phyloP scores from a whole-genome alignment of 257 asterid genomes.

The Nicotiana tomentosiformis region DNA sequence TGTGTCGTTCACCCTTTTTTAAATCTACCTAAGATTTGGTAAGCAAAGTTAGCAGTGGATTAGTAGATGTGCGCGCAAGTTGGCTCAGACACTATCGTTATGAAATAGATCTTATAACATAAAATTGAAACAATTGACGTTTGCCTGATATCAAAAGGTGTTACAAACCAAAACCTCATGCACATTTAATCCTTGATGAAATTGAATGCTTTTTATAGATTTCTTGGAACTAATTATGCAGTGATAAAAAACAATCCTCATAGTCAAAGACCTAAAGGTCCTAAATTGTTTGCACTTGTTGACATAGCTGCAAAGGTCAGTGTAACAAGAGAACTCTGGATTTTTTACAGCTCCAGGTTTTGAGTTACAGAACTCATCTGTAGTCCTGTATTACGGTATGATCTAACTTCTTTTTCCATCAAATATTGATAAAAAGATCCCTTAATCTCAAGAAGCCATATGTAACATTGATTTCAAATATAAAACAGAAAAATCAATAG shows the following conservation, averaged over 20 bases:
- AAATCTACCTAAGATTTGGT: neutral
- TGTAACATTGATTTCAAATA: neutral
- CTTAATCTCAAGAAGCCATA: neutral
- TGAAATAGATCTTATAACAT: no score
- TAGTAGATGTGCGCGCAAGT: neutral
- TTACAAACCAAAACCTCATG: neutral
- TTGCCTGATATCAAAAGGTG: neutral
- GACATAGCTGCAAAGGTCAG: neutral
- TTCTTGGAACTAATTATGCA: neutral
- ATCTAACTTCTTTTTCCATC: neutral
- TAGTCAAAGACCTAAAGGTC: neutral
- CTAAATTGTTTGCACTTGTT: neutral
- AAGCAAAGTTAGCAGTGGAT: neutral
- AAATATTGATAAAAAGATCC: neutral
- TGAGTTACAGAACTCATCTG: neutral
- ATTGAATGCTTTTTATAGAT: neutral
- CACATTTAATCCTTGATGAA: neutral
- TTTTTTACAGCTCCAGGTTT: neutral
- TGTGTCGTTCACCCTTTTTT: neutral
- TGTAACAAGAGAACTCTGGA: neutral
- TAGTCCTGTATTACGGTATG: neutral
- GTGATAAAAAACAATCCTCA: neutral
- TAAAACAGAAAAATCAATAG: neutral
- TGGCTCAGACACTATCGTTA: no score
- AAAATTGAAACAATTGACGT: no score